A percentile compares a stretch with the other conserved stretches of the same genome.
Evolutionary conservation across 257 asterid genomes (phyloP).

Genomic region (Handroanthus guayacan): DNA sequence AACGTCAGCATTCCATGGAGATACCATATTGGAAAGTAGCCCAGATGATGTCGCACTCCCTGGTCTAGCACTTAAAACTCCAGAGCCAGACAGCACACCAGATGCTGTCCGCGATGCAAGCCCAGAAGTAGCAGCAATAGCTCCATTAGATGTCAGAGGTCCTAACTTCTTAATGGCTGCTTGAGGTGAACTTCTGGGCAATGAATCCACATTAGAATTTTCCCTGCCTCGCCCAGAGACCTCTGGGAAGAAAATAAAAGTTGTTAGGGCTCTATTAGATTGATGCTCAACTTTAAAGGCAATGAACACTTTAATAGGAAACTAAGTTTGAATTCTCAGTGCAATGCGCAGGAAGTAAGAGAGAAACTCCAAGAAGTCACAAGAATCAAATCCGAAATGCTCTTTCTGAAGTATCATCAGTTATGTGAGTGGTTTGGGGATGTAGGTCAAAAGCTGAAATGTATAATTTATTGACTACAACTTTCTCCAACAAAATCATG

Average conservation of each 20-base stretch:
- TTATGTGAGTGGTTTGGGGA: not conserved
- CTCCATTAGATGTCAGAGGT: slow-evolving; percentile 47
- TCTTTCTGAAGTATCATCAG: not conserved
- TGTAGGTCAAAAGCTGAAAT: not conserved
- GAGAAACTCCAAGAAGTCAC: not conserved
- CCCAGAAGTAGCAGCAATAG: slow-evolving; percentile 52
- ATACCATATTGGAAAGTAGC: slow-evolving; percentile 60
- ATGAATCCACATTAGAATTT: slow-evolving; percentile 52
- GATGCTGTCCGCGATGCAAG: slow-evolving; percentile 63
- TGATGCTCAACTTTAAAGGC: not conserved
- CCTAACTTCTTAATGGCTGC: slow-evolving; percentile 59
- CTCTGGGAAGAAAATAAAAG: slow-evolving; percentile 48
- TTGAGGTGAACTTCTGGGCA: slow-evolving; percentile 57
- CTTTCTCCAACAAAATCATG: not conserved
- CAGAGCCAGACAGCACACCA: slow-evolving; percentile 73
- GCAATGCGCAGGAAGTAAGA: slow-evolving; percentile 3
- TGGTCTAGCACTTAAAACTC: slow-evolving; percentile 70
- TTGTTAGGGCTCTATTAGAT: slow-evolving; percentile 16
- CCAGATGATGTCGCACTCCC: slow-evolving; percentile 79
- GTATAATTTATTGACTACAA: not conserved
- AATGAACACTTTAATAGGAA: not conserved
- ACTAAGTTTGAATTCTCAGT: not conserved
- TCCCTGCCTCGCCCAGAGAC: slow-evolving; percentile 68
- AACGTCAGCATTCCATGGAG: slow-evolving; percentile 73
- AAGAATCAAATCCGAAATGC: not conserved